Conservation (phyloP, 2,329 filamentous ascomycete species). For the Aureobasidium mangrovei region DNA sequence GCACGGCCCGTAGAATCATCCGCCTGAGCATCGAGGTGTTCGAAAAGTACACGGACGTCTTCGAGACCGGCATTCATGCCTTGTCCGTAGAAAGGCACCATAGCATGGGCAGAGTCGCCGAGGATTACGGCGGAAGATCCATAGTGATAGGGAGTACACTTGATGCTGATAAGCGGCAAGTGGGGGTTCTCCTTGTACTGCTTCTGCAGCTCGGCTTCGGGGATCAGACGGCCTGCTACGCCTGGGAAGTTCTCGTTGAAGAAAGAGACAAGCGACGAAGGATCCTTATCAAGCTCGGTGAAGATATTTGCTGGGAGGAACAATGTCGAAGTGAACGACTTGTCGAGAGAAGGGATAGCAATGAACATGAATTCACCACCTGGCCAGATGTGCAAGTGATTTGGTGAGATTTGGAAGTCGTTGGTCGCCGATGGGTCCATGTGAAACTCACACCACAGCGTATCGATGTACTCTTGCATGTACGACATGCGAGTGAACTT, state of each 20-base stretch:
- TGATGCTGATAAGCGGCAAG: slow-evolving; percentile 85
- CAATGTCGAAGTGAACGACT: slow-evolving; percentile 88
- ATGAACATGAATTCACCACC: slow-evolving; percentile 96
- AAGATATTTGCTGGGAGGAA: slow-evolving; percentile 73
- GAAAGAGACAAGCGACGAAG: slow-evolving; percentile 55
- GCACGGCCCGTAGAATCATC: slow-evolving; percentile 31
- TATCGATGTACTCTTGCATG: slow-evolving; percentile 89
- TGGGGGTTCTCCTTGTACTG: slow-evolving; percentile 81
- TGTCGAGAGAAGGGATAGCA: slow-evolving; percentile 80
- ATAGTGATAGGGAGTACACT: slow-evolving; percentile 83
- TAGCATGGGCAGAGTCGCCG: slow-evolving; percentile 91
- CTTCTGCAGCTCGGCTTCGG: slow-evolving; percentile 55
- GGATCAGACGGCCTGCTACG: slow-evolving; percentile 60
- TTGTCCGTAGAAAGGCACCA: slow-evolving; percentile 97
- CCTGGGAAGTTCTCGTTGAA: slow-evolving; percentile 84
- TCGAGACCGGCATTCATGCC: slow-evolving; percentile 96
- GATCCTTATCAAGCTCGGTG: slow-evolving; percentile 54
- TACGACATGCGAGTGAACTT: slow-evolving; percentile 89
- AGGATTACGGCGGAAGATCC: slow-evolving; percentile 69
- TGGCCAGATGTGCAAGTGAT: slow-evolving; percentile 97
- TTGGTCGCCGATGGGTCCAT: slow-evolving; percentile 43
- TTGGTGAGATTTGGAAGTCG: slow-evolving; percentile 73
- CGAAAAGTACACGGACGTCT: slow-evolving; percentile 83
- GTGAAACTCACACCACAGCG: slow-evolving; percentile 92
- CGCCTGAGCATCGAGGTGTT: slow-evolving; percentile 62